Conservation (phyloP, 2,329 filamentous ascomycete genomes). For the Claviceps paspali region DNA sequence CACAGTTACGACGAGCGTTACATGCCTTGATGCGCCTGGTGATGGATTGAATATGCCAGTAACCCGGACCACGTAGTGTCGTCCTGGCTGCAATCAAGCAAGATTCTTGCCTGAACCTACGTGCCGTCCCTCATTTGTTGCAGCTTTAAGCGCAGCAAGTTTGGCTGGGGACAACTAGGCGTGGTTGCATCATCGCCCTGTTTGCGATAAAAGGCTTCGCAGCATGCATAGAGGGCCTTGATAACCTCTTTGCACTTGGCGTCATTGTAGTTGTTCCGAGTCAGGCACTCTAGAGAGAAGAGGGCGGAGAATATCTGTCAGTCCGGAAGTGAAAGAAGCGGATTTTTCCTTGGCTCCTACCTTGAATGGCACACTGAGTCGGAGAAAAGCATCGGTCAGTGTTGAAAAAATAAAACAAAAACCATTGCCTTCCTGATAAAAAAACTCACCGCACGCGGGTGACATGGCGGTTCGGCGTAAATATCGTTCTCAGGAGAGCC, state of each 20-base stretch:
- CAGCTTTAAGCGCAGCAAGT: conserved; percentile 68
- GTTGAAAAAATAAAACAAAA: too few relatives aligned
- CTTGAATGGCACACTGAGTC: conserved; percentile 72
- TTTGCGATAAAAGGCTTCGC: conserved; percentile 69
- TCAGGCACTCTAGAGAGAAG: conserved; percentile 64
- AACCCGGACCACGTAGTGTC: too few relatives aligned
- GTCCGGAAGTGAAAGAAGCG: background rate
- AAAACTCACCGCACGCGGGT: conserved; percentile 60
- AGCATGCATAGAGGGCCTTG: conserved; percentile 85
- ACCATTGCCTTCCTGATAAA: too few relatives aligned
- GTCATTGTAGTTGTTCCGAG: conserved; percentile 73
- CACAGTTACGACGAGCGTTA: conserved; percentile 28
- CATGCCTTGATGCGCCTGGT: too few relatives aligned
- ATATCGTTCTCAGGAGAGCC: conserved; percentile 49
- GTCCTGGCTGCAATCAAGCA: too few relatives aligned
- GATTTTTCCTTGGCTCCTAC: too few relatives aligned
- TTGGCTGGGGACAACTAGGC: conserved; percentile 73
- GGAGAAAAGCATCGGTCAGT: conserved; percentile 2
- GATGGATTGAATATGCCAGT: too few relatives aligned
- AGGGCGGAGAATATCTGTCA: too few relatives aligned
- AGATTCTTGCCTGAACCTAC: too few relatives aligned
- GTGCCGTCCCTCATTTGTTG: conserved; percentile 47
- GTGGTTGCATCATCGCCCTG: conserved; percentile 63
- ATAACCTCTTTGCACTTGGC: conserved; percentile 64
- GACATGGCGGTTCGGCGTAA: conserved; percentile 63